Base-by-base conservation (phyloP, 2,329 filamentous ascomycete species). In the Ophiostoma himal-ulmi region DNA sequence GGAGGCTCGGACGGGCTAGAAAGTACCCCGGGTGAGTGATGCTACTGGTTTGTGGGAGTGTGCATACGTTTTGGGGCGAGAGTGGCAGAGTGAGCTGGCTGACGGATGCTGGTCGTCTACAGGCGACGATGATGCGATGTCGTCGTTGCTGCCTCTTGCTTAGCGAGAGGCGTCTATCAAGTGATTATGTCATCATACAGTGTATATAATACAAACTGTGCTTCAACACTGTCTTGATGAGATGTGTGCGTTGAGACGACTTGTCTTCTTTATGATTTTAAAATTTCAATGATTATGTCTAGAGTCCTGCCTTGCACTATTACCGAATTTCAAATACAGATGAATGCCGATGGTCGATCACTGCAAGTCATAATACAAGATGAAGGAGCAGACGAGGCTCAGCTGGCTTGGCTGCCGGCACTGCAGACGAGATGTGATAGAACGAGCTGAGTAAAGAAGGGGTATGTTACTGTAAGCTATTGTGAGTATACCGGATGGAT, bases 291-390 rank as follows among this genome's bases (percentile, higher is more conserved):
- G 11, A 62, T 14, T 8, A 6, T n/a, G 4, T 10, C 34, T 37
- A 11, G 5, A 17, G 22, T 41, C 11, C 13, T 20, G 5, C 5
- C 3, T 64, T 10, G 1, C 30, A 20, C 30, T 1, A 6, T 37
- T 14, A 1, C 11, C 4, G 1, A 4, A 37, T 60, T 8, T 11
- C 30, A 30, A 39, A 36, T n/a, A 14, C 30, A 30, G 54, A 36
- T n/a, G 34, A 2, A 11, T 8, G 11, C 22, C 34, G 65, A 37
- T 39, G 36, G 66, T 14, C 57, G 66, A 65, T 57, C n/a, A 65
- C 54, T 68, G 48, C 65, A 54, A 57, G 66, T 57, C 66, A 68
- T 68, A 13, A 10, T 22, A 39, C 34, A 22, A 26, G 14, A 64
- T 20, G 26, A 36, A 37, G 60, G 34, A 64, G 54, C 54, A 60